Evolutionary conservation across 176 grass and related monocot genomes (phyloP), one percentile per base, ranked within the genome.

Genomic region (Sorghum bicolor): DNA sequence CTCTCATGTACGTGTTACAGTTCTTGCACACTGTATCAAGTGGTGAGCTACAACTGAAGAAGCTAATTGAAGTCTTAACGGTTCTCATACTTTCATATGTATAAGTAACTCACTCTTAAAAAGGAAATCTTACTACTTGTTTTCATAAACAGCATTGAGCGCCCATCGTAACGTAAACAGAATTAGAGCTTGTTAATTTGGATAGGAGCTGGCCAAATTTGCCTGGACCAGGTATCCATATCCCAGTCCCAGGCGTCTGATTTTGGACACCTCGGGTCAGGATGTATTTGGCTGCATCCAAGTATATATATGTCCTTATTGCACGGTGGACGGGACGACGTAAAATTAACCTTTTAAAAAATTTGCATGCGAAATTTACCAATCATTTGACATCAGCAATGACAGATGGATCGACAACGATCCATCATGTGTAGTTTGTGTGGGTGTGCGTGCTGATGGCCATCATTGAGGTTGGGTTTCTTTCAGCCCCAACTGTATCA

Each of bases 401-500:
- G 66, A 55, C 41, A 64, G 25, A 40, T 67, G 5, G 19, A 19
- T 28, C 20, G 40, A 78, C 11, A 83, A n/a, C 22, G 48, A 64
- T 71, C 11, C 68, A 52, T 29, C 17, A 62, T 70, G 64, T 83
- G 79, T 32, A 12, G 6, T 28, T 61, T 47, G 72, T 37, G 65
- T 74, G 55, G 53, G 38, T 63, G 39, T 83, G 48, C 60, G 57
- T 25, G 53, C 60, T 28, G 65, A 40, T 62, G 24, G 17, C 33
- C 48, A 48, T 66, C 64, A 30, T 17, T 17, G 17, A 61, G 20
- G 40, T 61, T 64, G 47, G 26, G 53, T 76, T 71, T 71, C 50
- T 71, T 71, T 83, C 73, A 16, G 16, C 19, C 15, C 45, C 80
- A 84, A n/a, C 77, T 13, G 64, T 65, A 81, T 81, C 67, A 72